These are phyloP conservation scores for Neurospora pannonica DNA, from an alignment of 495 filamentous ascomycete species.

Conservation along the genomic window DNA sequence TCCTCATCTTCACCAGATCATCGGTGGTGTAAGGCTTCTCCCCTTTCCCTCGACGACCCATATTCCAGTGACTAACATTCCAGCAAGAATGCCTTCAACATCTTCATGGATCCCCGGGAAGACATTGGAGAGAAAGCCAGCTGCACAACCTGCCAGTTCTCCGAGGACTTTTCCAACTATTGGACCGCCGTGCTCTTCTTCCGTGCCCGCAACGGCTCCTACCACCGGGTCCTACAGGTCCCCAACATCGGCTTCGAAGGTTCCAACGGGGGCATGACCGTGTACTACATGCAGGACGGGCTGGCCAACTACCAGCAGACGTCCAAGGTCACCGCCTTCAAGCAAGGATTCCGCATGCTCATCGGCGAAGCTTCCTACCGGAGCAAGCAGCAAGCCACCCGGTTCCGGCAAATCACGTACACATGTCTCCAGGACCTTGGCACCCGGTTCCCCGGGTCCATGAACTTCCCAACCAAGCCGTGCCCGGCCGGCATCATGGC, in stretches of 20 bases:
- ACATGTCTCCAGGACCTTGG: constrained; percentile 17
- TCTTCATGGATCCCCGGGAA: constrained; percentile 24
- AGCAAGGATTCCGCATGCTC: constrained; percentile 34
- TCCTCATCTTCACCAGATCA: constrained; percentile 36
- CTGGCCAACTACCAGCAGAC: constrained; percentile 30
- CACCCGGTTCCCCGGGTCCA: constrained; percentile 18
- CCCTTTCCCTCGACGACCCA: constrained; percentile 12
- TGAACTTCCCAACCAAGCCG: constrained; percentile 14
- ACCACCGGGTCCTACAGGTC: constrained; percentile 30
- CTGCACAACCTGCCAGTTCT: constrained; percentile 32
- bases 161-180: constrained; percentile 35
- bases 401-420: constrained; percentile 31
- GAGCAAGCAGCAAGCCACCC: constrained; percentile 21
- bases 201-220: constrained; percentile 27
- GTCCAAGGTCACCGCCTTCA: constrained; percentile 37
- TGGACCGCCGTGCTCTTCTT: constrained; percentile 36
- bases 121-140: constrained; percentile 27
- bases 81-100: constrained; percentile 8
- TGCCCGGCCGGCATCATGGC: constrained; percentile 28
- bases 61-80: not conserved
- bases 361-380: constrained; percentile 26
- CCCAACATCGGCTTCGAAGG: constrained; percentile 34
- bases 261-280: constrained; percentile 32
- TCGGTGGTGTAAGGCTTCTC: constrained; percentile 44
- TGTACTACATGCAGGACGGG: constrained; percentile 39